Evolutionary conservation across 352 stramenopile genomes (phyloP), one percentile per base, ranked within the genome.

Genomic region (Globisporangium cederbergense): DNA sequence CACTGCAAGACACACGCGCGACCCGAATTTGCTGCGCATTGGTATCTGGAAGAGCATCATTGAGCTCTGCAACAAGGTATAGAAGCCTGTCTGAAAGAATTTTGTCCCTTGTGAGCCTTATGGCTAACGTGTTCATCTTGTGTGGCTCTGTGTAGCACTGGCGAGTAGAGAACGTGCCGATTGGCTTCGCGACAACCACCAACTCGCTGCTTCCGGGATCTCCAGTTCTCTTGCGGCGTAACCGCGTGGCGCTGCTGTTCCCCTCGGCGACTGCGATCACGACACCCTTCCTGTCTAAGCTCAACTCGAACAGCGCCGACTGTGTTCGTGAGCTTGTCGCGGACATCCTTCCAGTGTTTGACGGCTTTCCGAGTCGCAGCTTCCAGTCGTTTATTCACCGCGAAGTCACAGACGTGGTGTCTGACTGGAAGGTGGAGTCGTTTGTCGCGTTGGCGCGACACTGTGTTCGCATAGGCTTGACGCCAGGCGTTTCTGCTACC

Each of bases 401-500:
- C n/a, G 80, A 89, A 58, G 74, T 90, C 16, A 66, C 77, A 0
- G 75, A 87, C 72, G 76, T 79, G 14, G 53, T 71, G 18, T 77
- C 78, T 0, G 79, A 86, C 34, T 89, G 75, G 75, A 86, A 90
- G 45, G 77, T 87, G 0, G 79, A 89, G 67, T 91, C 83, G 11
- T 83, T 89, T 13, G 75, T 89, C n/a, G 74, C 74, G 10, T 65
- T 90, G 2, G 81, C 83, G 14, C 76, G 78, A 28, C 83, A 90
- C 46, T 90, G 77, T 20, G 75, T 92, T 34, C 81, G 81, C 4
- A 62, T 85, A 22, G 71, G 76, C 2, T 53, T 90, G 57, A 38
- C 67, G 9, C 13, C 60, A 2, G 58, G 32, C 22, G 16, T 20
- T 18, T 22, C 10, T 13, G 63, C 64, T 34, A 68, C 54, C 7